These are phyloP conservation scores for Pichia eremophila DNA, from an alignment of 805 yeast genomes.

Conservation along the genomic window DNA sequence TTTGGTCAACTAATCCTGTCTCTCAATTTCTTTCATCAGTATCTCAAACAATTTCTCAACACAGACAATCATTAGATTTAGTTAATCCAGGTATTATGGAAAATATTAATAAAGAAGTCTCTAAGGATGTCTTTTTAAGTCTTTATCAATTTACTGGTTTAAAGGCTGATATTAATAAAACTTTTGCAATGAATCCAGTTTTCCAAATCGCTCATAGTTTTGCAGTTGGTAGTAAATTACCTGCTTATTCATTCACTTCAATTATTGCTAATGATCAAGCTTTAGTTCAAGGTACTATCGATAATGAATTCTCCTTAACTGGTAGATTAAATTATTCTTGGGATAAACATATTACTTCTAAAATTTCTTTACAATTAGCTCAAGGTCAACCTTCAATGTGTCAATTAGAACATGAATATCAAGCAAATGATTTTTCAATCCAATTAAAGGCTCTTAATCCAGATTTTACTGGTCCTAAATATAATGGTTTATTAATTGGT, in stretches of 20 bases:
- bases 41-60: slow-evolving; percentile 60
- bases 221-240: slow-evolving; percentile 78
- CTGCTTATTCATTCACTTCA: slow-evolving; percentile 86
- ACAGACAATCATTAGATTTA: slow-evolving; percentile 74
- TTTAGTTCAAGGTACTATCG: slow-evolving; percentile 86
- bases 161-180: slow-evolving; percentile 92
- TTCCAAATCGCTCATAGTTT: slow-evolving; percentile 96
- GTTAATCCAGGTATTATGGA: slow-evolving; percentile 92
- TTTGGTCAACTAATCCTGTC: slow-evolving; percentile 79
- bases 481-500: slow-evolving; percentile 88
- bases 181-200: slow-evolving; percentile 82
- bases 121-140: slow-evolving; percentile 83
- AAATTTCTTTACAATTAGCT: slow-evolving; percentile 81
- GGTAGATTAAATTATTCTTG: slow-evolving; percentile 91
- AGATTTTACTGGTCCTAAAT: slow-evolving; percentile 58
- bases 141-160: slow-evolving; percentile 91
- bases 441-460: slow-evolving; percentile 92
- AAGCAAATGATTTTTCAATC: slow-evolving; percentile 78
- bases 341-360: slow-evolving; percentile 69
- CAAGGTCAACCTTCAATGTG: slow-evolving; percentile 86
- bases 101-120: slow-evolving; percentile 85
- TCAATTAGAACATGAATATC: slow-evolving; percentile 93
- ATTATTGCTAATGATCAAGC: slow-evolving; percentile 78
- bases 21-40: slow-evolving; percentile 71
- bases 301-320: slow-evolving; percentile 72